A percentile compares a stretch with the other conserved stretches of the same genome.
Evolutionary conservation across 164 flowering plant genomes (phyloP).

Genomic region (Kalanchoe fedtschenkoi): DNA sequence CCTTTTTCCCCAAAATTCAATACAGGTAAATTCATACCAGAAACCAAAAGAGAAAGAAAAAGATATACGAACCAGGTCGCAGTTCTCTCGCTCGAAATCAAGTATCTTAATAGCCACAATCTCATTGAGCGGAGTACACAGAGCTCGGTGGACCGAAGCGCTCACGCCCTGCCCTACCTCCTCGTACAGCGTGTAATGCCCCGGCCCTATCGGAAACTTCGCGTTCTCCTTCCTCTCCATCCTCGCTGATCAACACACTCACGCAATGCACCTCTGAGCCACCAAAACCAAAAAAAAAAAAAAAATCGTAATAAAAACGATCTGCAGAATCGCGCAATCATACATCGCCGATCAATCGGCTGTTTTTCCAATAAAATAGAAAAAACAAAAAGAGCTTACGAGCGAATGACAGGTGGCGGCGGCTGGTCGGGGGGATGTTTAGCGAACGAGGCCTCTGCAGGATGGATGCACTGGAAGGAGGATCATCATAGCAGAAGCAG

Average conservation of each 20-base stretch:
- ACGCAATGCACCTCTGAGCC: too few relatives aligned
- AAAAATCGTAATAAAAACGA: too few relatives aligned
- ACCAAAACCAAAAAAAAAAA: too few relatives aligned
- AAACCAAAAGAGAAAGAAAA: not conserved
- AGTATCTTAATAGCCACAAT: constrained; percentile 83
- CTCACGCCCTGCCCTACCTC: constrained; percentile 81
- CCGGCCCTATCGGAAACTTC: constrained; percentile 66
- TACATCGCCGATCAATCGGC: too few relatives aligned
- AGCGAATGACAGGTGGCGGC: too few relatives aligned
- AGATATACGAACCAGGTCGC: constrained; percentile 50
- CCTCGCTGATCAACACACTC: too few relatives aligned
- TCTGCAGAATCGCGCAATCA: too few relatives aligned
- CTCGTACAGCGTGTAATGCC: constrained; percentile 53
- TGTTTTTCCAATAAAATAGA: too few relatives aligned
- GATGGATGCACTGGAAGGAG: not conserved
- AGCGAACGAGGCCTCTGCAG: too few relatives aligned
- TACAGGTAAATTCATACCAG: not conserved
- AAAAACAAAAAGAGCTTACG: too few relatives aligned
- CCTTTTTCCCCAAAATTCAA: not conserved
- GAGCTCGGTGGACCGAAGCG: constrained; percentile 70
- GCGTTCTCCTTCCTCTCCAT: constrained; percentile 43
- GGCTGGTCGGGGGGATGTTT: too few relatives aligned
- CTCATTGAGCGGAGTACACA: constrained; percentile 55
- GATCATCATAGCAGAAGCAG: too few relatives aligned
- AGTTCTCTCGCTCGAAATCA: constrained; percentile 70